phyloP scores from a whole-genome alignment of 306 rosid species.

The Fragaria nilgerrensis region DNA sequence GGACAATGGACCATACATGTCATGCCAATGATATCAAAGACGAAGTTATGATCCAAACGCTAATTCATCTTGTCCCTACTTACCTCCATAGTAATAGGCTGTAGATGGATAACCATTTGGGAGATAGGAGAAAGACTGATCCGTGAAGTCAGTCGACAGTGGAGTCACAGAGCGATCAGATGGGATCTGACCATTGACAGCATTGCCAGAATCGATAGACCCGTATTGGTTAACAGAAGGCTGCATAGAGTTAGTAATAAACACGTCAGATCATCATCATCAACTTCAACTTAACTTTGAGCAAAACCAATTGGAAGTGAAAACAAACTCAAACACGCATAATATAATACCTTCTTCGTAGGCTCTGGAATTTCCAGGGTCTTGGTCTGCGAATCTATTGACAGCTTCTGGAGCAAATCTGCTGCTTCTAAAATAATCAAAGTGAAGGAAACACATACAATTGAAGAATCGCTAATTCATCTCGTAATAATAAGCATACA shows the following conservation, averaged over 20 bases:
- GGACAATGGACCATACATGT: background rate
- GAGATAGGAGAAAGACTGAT: conserved; percentile 72
- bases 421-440: conserved; percentile 55
- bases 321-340: too few relatives aligned
- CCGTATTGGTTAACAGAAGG: conserved; percentile 67
- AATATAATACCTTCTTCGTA: conserved; percentile 64
- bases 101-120: conserved; percentile 71
- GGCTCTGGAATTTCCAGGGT: conserved; percentile 84
- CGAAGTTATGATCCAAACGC: background rate
- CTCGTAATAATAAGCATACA: background rate
- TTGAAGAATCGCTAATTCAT: background rate
- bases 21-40: background rate
- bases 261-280: background rate
- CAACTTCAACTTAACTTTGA: too few relatives aligned
- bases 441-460: conserved; percentile 53
- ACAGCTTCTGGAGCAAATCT: conserved; percentile 85
- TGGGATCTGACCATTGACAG: conserved; percentile 67
- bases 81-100: conserved; percentile 82
- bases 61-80: conserved; percentile 10
- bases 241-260: conserved; percentile 33
- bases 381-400: conserved; percentile 77
- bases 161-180: conserved; percentile 82
- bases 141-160: conserved; percentile 57
- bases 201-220: conserved; percentile 66
- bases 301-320: background rate